A percentile compares a stretch with the other conserved stretches of the same genome.
phyloP scores from a whole-genome alignment of 2,329 filamentous ascomycete genomes.

The Aspergillus clavatus region DNA sequence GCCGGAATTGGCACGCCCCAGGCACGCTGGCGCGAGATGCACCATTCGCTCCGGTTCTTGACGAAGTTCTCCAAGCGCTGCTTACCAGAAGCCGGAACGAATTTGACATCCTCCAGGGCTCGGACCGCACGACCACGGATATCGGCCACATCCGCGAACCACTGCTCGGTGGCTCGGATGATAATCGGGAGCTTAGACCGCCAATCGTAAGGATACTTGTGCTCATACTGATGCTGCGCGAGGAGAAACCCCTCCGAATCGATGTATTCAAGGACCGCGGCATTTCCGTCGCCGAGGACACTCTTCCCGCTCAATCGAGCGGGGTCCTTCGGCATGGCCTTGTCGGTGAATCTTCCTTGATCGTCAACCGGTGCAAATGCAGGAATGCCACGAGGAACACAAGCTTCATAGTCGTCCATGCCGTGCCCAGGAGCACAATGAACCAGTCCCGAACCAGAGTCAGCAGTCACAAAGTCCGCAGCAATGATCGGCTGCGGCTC shows the following conservation, averaged over 20 bases:
- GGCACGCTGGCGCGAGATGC: slow-evolving; percentile 88
- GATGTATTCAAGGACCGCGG: slow-evolving; percentile 66
- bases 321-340: slow-evolving; percentile 69
- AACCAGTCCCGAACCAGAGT: slow-evolving; percentile 92
- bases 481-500: slow-evolving; percentile 66
- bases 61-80: slow-evolving; percentile 79
- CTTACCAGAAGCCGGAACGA: slow-evolving; percentile 70
- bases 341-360: slow-evolving; percentile 71
- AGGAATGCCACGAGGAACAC: slow-evolving; percentile 63
- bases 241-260: slow-evolving; percentile 58
- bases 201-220: slow-evolving; percentile 99
- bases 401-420: slow-evolving; percentile 90
- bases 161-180: slow-evolving; percentile 87
- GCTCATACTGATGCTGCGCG: slow-evolving; percentile 64
- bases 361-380: slow-evolving; percentile 81
- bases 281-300: slow-evolving; percentile 66
- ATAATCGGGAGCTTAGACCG: slow-evolving; percentile 90
- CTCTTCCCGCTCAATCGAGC: slow-evolving; percentile 63
- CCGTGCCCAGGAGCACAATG: slow-evolving; percentile 93
- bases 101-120: slow-evolving; percentile 66
- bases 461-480: slow-evolving; percentile 81
- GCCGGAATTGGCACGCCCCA: slow-evolving; percentile 98
- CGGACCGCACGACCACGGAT: slow-evolving; percentile 72
- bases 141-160: slow-evolving; percentile 87
- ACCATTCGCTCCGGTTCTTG: slow-evolving; percentile 88